A percentile compares a stretch with the other conserved stretches of the same genome.
These are phyloP conservation scores for Dictyophora rubrovolvata DNA, from an alignment of 768 basidiomycete species.

Conservation along the genomic window DNA sequence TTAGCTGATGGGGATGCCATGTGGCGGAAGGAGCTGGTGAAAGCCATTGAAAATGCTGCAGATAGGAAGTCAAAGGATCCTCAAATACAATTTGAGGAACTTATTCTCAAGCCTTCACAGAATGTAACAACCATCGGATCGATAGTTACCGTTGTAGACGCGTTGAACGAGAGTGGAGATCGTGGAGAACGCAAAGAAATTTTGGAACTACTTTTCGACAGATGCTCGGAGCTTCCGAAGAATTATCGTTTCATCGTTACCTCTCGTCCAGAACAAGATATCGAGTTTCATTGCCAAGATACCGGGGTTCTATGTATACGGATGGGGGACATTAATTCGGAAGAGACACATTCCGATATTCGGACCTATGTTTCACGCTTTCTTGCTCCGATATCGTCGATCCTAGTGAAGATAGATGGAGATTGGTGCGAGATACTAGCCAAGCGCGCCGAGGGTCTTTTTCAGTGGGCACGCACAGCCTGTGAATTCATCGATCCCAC, in stretches of 20 bases:
- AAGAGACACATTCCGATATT: background rate
- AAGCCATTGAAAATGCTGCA: background rate
- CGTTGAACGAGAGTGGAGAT: no score
- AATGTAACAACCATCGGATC: background rate
- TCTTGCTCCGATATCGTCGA: background rate
- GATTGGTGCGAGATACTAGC: no score
- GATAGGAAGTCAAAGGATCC: background rate
- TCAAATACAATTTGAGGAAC: constrained; percentile 8
- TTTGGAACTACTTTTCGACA: no score
- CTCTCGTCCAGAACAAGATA: constrained; percentile 19
- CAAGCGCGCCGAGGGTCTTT: no score
- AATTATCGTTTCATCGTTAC: constrained; percentile 23
- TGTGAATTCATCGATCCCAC: constrained; percentile 15
- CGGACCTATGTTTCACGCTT: background rate
- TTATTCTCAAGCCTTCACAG: constrained; percentile 12
- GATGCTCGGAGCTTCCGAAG: no score
- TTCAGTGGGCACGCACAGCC: no score
- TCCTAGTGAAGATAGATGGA: background rate
- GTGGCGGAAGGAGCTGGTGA: background rate
- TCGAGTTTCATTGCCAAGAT: background rate
- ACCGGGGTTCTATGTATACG: background rate
- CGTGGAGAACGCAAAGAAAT: no score
- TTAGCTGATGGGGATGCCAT: constrained; percentile 13
- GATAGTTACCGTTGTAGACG: constrained; percentile 22
- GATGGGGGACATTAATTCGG: background rate